These are phyloP conservation scores for Coniochaeta prunicola DNA, from an alignment of 2,329 filamentous ascomycete genomes.

Conservation along the genomic window DNA sequence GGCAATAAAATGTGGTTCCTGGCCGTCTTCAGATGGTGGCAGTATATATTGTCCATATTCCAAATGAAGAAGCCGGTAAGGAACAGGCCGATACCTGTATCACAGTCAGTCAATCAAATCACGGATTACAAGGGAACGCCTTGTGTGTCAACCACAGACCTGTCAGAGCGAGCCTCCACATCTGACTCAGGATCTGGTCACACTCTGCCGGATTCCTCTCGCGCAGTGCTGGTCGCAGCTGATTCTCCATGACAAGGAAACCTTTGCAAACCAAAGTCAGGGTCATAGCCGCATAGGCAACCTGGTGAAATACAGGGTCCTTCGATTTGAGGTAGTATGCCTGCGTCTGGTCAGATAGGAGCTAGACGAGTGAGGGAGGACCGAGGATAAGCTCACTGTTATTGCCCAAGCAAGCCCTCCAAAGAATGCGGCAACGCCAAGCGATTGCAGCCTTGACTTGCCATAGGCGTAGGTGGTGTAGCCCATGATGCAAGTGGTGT, in stretches of 20 bases:
- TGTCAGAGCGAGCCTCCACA: conserved; percentile 68
- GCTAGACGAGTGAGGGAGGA: not conserved
- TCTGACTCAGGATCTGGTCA: conserved; percentile 41
- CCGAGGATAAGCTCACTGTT: conserved; percentile 49
- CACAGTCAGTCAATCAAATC: not conserved
- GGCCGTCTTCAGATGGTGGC: conserved; percentile 56
- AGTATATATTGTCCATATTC: conserved; percentile 74
- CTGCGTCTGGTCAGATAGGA: conserved; percentile 16
- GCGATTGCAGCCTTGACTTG: conserved; percentile 35
- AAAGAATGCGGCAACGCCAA: conserved; percentile 28
- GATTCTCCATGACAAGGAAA: conserved; percentile 64
- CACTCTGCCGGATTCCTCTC: conserved; percentile 43
- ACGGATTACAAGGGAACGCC: not conserved
- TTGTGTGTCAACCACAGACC: conserved; percentile 25
- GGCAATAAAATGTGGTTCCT: conserved; percentile 64
- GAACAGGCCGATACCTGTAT: conserved; percentile 59
- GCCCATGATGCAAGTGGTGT: conserved; percentile 49
- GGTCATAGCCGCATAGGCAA: conserved; percentile 68
- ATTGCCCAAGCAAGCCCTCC: conserved; percentile 59
- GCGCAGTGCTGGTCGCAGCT: conserved; percentile 37
- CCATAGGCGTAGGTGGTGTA: conserved; percentile 68
- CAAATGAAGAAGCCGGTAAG: conserved; percentile 69
- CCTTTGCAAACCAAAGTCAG: conserved; percentile 62
- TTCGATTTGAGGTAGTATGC: conserved; percentile 69
- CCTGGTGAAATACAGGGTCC: conserved; percentile 77